Evolutionary conservation across 129 eudicot genomes (phyloP), one percentile per base, ranked within the genome.

Genomic region (Helianthus tuberosus): DNA sequence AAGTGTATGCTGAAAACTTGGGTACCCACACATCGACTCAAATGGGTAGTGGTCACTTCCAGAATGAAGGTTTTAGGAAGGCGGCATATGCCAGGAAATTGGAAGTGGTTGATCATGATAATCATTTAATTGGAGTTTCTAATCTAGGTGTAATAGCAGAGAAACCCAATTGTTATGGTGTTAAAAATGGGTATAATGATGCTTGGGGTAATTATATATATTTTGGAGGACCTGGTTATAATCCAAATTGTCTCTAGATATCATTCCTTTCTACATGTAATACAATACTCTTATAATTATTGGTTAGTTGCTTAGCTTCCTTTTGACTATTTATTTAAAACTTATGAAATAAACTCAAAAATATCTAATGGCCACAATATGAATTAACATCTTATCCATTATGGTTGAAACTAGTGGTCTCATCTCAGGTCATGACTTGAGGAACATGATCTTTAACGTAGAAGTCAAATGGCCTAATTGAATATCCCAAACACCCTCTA

Each of bases 11-110:
- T 0, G 1, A 8, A 59, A 25, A 23, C 43, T 14, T 0, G 48
- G 49, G 68, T 63, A 3, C 0, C 16, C 80, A 77, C 41, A 77
- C 75, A 8, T 14, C 81, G 9, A 69, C 81, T 8, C 69, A 77
- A 27, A 77, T 77, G 81, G 82, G 82, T 39, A 77, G 82, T 43
- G 82, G 82, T 2, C 76, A 61, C 50, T 77, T 77, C 27, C 39
- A 62, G 3, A n/a, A 38, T 48, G 82, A 70, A 77, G 82, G 82
- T 23, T 61, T 69, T 38, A 43, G 63, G 16, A 77, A 60, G 52
- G 62, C 82, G 9, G 60, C 71, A 0, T 77, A 77, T 16, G 29
- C 39, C 27, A 77, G 71, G 64, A 70, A 77, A 11, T 9, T 77
- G 17, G 62, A 51, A 77, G 54, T 60, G 6, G 66, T 77, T 52